phyloP scores from a whole-genome alignment of 164 flowering plant genomes.

The Berberis thunbergii region DNA sequence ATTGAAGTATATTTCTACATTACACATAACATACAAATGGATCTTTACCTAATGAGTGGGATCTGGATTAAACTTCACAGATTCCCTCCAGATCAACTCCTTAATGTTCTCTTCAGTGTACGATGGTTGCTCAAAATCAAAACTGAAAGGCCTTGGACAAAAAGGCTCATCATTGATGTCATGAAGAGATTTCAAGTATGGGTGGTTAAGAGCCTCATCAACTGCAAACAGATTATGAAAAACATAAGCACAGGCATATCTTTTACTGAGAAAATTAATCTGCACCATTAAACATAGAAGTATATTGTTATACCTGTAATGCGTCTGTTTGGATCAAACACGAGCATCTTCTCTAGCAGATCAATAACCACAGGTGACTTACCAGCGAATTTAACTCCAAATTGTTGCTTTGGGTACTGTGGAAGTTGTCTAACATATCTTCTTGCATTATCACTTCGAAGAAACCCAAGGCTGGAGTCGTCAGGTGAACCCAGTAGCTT shows the following conservation, averaged over 20 bases:
- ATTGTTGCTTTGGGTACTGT: conserved; percentile 69
- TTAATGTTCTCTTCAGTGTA: conserved; percentile 85
- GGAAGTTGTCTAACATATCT: conserved; percentile 89
- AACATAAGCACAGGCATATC: background rate
- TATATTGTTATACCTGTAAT: conserved; percentile 57
- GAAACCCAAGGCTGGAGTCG: conserved; percentile 88
- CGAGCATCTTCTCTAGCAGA: conserved; percentile 89
- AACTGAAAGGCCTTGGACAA: conserved; percentile 65
- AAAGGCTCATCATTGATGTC: conserved; percentile 82
- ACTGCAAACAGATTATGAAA: conserved; percentile 34
- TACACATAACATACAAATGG: conserved; percentile 7
- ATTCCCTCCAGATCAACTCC: conserved; percentile 84
- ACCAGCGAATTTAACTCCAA: conserved; percentile 60
- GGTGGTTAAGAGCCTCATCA: conserved; percentile 80
- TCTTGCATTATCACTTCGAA: conserved; percentile 90
- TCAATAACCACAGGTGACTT: conserved; percentile 63
- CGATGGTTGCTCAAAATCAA: conserved; percentile 89
- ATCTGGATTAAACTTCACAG: conserved; percentile 76
- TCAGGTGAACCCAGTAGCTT: conserved; percentile 91
- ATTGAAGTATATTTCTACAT: conserved; percentile 3
- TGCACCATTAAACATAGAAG: background rate
- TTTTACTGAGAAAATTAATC: background rate
- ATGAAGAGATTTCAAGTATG: conserved; percentile 80
- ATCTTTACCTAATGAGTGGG: conserved; percentile 30
- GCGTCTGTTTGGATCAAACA: conserved; percentile 83